Conservation (phyloP, 2,329 filamentous ascomycete genomes). For the Aspergillus persii region DNA sequence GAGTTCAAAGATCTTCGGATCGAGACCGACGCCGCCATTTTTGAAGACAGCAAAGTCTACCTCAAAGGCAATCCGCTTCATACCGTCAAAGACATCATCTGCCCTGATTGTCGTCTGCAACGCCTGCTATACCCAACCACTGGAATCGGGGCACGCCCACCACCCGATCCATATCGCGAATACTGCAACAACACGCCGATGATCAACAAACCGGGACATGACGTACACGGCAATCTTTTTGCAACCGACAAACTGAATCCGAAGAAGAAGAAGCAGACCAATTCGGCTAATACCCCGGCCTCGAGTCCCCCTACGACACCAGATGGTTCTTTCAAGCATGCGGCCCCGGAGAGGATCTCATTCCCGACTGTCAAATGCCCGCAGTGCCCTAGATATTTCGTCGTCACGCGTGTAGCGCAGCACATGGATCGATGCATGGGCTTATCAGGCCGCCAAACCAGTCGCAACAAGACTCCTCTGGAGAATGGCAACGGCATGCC, state of each 20-base stretch:
- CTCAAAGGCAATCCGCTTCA: slow-evolving; percentile 59
- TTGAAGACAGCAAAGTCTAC: slow-evolving; percentile 53
- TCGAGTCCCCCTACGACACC: slow-evolving; percentile 37
- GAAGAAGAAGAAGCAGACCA: slow-evolving; percentile 41
- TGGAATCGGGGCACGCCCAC: slow-evolving; percentile 48
- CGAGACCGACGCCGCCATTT: slow-evolving; percentile 53
- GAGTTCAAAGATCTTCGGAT: slow-evolving; percentile 37
- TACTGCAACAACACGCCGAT: slow-evolving; percentile 62
- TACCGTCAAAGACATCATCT: slow-evolving; percentile 58
- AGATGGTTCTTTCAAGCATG: slow-evolving; percentile 32
- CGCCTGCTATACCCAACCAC: slow-evolving; percentile 57
- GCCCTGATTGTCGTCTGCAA: slow-evolving; percentile 59
- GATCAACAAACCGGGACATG: slow-evolving; percentile 57
- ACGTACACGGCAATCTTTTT: slow-evolving; percentile 58
- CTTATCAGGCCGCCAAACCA: slow-evolving; percentile 52
- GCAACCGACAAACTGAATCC: slow-evolving; percentile 47
- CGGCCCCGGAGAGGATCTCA: slow-evolving; percentile 28
- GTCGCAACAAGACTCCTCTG: slow-evolving; percentile 45
- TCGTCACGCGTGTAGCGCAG: slow-evolving; percentile 60
- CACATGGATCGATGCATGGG: slow-evolving; percentile 62
- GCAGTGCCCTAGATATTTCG: slow-evolving; percentile 59
- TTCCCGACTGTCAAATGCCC: slow-evolving; percentile 53
- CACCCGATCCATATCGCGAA: slow-evolving; percentile 50
- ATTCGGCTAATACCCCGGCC: slow-evolving; percentile 33
- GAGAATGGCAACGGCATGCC: slow-evolving; percentile 43